Evolutionary conservation across 2,329 filamentous ascomycete genomes (phyloP).

Genomic region (Periconia sp.): DNA sequence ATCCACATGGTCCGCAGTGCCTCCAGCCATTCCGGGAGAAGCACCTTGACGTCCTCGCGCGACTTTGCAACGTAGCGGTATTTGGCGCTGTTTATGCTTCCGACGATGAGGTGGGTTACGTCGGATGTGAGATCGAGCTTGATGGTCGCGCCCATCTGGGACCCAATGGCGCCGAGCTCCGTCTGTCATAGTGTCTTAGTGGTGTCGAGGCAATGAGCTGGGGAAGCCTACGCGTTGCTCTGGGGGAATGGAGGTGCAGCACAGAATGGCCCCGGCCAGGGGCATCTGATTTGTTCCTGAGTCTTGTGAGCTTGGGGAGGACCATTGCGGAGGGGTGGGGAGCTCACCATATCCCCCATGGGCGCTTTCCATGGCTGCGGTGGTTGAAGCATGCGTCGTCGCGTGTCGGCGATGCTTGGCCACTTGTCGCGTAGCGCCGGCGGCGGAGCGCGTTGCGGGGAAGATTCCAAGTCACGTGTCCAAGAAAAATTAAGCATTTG

Average conservation of each 20-base stretch:
- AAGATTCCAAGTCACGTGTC: constrained; percentile 15
- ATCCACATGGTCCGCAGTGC: constrained; percentile 83
- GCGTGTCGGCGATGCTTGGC: constrained; percentile 14
- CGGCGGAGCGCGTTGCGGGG: constrained; percentile 13
- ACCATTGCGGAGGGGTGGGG: background rate
- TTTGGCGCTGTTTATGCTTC: constrained; percentile 86
- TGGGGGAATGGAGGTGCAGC: constrained; percentile 83
- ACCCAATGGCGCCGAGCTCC: constrained; percentile 67
- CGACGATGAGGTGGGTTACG: constrained; percentile 92
- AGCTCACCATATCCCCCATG: constrained; percentile 36
- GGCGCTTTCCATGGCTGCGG: constrained; percentile 28
- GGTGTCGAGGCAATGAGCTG: background rate
- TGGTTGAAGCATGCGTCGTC: constrained; percentile 13
- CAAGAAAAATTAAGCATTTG: no score
- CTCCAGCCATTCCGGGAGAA: constrained; percentile 84
- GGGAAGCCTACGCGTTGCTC: constrained; percentile 70
- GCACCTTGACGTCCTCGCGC: constrained; percentile 81
- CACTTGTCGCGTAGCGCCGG: constrained; percentile 9
- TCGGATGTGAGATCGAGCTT: constrained; percentile 94
- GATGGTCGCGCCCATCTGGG: constrained; percentile 84
- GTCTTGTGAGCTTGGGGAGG: constrained; percentile 14
- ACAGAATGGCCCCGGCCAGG: constrained; percentile 72
- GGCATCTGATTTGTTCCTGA: constrained; percentile 44
- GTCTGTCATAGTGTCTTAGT: constrained; percentile 41
- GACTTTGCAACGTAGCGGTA: constrained; percentile 94